Percentiles rank a stretch among this genome's conserved stretches.
These are phyloP conservation scores for Globisporangium iwayamae DNA, from an alignment of 352 stramenopile genomes.

Conservation along the genomic window DNA sequence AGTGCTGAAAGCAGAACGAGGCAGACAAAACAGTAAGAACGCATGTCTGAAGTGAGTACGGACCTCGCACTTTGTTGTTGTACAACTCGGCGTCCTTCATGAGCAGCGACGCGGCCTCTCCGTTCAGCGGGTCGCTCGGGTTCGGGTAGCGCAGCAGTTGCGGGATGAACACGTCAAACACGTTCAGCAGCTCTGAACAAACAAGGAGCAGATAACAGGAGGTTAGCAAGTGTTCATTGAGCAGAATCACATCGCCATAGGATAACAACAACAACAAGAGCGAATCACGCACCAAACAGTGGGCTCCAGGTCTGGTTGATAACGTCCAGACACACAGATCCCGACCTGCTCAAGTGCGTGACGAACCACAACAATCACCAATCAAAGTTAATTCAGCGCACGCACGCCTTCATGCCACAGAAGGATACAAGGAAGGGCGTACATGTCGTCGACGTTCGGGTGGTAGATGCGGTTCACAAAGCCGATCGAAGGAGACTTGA, in stretches of 20 bases:
- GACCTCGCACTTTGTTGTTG: slow-evolving; percentile 87
- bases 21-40: background rate
- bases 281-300: slow-evolving; percentile 78
- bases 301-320: slow-evolving; percentile 95
- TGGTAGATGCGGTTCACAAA: slow-evolving; percentile 94
- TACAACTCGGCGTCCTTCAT: slow-evolving; percentile 88
- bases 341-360: slow-evolving; percentile 48
- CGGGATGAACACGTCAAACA: slow-evolving; percentile 93
- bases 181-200: slow-evolving; percentile 85
- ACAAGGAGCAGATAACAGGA: slow-evolving; percentile 5
- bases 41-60: background rate
- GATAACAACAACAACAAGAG: background rate
- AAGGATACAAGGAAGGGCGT: background rate
- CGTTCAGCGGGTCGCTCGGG: slow-evolving; percentile 89
- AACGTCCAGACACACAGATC: slow-evolving; percentile 91
- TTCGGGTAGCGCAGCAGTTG: slow-evolving; percentile 92
- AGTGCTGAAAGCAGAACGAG: no score
- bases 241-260: no score
- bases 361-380: no score
- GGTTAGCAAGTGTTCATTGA: background rate
- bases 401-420: slow-evolving; percentile 1
- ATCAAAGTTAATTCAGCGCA: background rate
- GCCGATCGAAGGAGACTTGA: slow-evolving; percentile 92
- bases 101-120: slow-evolving; percentile 84
- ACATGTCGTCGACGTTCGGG: slow-evolving; percentile 93